A percentile compares a stretch with the other conserved stretches of the same genome.
Conservation (phyloP, 495 filamentous ascomycete species). For the Xylaria bambusicola region DNA sequence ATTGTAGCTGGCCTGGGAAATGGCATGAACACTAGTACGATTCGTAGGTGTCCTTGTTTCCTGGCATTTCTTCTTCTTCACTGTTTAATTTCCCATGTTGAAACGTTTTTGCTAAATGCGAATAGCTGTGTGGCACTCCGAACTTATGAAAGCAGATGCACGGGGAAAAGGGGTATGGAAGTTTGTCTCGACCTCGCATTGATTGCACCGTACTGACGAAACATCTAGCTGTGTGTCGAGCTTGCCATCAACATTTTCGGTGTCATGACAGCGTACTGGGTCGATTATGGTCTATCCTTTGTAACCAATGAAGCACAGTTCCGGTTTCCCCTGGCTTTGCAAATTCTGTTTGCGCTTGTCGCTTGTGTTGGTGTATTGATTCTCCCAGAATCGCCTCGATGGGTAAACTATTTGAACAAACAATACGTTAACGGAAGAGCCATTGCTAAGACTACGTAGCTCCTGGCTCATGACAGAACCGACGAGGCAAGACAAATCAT, state of each 20-base stretch:
- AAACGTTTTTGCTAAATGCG: too few species aligned
- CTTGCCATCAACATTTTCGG: conserved; percentile 58
- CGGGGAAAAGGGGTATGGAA: conserved; percentile 28
- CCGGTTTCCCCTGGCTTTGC: conserved; percentile 48
- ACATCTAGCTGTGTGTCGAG: conserved; percentile 39
- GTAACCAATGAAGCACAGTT: conserved; percentile 39
- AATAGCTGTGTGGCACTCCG: conserved; percentile 49
- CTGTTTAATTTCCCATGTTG: too few species aligned
- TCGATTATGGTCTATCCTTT: conserved; percentile 39
- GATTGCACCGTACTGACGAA: background rate
- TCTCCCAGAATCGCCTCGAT: conserved; percentile 34
- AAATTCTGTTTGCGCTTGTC: conserved; percentile 42
- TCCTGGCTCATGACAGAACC: conserved; percentile 29
- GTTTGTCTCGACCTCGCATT: background rate
- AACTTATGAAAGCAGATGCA: conserved; percentile 44
- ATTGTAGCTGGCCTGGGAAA: conserved; percentile 56
- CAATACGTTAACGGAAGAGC: background rate
- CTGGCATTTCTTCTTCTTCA: too few species aligned
- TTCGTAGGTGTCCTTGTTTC: conserved; percentile 23
- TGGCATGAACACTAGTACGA: conserved; percentile 51
- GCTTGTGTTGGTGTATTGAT: conserved; percentile 31
- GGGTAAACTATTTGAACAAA: conserved; percentile 7
- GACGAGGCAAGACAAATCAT: conserved; percentile 34
- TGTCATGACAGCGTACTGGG: conserved; percentile 34
- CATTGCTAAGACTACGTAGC: conserved; percentile 18